These are phyloP conservation scores for Corymbia maculata DNA, from an alignment of 345 rosid species.

Conservation along the genomic window DNA sequence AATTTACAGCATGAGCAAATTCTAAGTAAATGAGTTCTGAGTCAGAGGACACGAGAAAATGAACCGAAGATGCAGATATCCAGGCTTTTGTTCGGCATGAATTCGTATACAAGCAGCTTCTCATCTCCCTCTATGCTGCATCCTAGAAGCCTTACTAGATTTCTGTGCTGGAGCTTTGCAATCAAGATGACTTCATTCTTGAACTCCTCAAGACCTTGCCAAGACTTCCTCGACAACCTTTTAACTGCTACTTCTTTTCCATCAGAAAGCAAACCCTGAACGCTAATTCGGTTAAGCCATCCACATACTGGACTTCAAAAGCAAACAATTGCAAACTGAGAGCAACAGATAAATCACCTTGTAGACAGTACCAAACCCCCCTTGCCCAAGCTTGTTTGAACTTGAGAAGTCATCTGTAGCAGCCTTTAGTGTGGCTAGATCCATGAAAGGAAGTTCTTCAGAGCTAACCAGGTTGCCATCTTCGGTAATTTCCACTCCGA, in stretches of 20 bases:
- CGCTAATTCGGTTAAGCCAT: neutral
- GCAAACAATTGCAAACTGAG: neutral
- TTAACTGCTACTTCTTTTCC: slow-evolving; percentile 26
- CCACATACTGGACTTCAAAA: neutral
- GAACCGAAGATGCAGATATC: slow-evolving; percentile 27
- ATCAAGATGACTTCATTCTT: slow-evolving; percentile 28
- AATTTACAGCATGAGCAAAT: neutral
- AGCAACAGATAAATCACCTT: slow-evolving; percentile 10
- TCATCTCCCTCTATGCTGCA: slow-evolving; percentile 22
- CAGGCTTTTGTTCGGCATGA: slow-evolving; percentile 32
- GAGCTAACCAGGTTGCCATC: slow-evolving; percentile 10
- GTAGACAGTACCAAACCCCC: slow-evolving; percentile 32
- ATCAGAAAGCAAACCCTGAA: slow-evolving; percentile 14
- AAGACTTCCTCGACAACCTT: slow-evolving; percentile 20
- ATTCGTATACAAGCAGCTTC: slow-evolving; percentile 27
- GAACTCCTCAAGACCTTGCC: slow-evolving; percentile 32
- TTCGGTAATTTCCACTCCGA: slow-evolving; percentile 2
- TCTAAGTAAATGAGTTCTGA: neutral
- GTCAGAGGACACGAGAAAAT: neutral
- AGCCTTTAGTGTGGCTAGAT: neutral
- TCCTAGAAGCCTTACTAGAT: slow-evolving; percentile 28
- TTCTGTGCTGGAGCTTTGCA: slow-evolving; percentile 28
- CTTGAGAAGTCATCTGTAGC: slow-evolving; percentile 26
- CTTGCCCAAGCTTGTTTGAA: slow-evolving; percentile 24
- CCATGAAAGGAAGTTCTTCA: slow-evolving; percentile 23